Conservation (phyloP, 202 grass and related monocot species). For the Setaria viridis region DNA sequence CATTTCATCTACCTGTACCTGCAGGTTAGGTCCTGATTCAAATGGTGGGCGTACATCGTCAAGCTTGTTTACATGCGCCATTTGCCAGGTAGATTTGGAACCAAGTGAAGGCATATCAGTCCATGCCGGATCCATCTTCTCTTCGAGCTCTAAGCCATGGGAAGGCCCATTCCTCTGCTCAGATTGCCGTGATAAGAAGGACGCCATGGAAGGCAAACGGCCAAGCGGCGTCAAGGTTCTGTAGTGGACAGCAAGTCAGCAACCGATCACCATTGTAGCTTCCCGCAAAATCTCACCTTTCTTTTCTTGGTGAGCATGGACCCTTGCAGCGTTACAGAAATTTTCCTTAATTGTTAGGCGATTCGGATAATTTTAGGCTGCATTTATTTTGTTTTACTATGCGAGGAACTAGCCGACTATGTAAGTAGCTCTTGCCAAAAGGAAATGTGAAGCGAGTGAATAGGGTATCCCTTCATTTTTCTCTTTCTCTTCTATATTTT, state of each 20-base stretch:
- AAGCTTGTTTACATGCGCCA: slow-evolving; percentile 80
- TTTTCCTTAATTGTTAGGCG: slow-evolving; percentile 40
- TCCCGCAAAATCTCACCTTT: slow-evolving; percentile 16
- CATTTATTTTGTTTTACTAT: slow-evolving; percentile 54
- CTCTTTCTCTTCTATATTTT: slow-evolving; percentile 3
- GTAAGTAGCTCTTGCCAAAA: slow-evolving; percentile 58
- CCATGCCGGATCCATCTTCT: slow-evolving; percentile 84
- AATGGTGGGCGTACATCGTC: slow-evolving; percentile 54
- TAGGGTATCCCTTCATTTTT: slow-evolving; percentile 40
- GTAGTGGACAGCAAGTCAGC: slow-evolving; percentile 39
- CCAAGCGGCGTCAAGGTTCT: slow-evolving; percentile 87
- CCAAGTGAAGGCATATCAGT: slow-evolving; percentile 87
- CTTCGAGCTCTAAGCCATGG: slow-evolving; percentile 84
- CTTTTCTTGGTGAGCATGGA: slow-evolving; percentile 14
- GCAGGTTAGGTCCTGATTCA: slow-evolving; percentile 73
- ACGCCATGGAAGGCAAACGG: slow-evolving; percentile 96
- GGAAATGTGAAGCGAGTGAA: slow-evolving; percentile 59
- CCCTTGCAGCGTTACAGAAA: slow-evolving; percentile 41
- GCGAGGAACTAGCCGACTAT: slow-evolving; percentile 41
- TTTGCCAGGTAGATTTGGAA: slow-evolving; percentile 87
- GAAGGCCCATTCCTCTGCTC: slow-evolving; percentile 86
- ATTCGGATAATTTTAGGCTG: slow-evolving; percentile 56
- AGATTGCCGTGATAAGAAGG: slow-evolving; percentile 92
- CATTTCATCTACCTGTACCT: slow-evolving; percentile 31
- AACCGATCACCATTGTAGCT: slow-evolving; percentile 40